Base-by-base conservation (phyloP, 768 basidiomycete species). In the Hydnomerulius pinastri region DNA sequence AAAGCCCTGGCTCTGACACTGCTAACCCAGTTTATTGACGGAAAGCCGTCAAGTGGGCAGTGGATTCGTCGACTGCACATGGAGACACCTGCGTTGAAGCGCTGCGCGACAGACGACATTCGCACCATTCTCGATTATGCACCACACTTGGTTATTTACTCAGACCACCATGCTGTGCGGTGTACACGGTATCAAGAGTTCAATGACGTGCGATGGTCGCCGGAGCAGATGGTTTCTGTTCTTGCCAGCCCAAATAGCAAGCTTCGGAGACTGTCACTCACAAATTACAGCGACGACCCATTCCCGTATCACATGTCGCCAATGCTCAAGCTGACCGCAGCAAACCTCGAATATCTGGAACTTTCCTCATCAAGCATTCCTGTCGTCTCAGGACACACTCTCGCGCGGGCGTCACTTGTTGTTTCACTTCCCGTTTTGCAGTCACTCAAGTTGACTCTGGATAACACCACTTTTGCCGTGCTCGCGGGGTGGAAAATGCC, bases 401-500 rank as follows among this genome's bases (percentile, higher is more conserved):
- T 60, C 24, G 58, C 64, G 18, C 58, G 36, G 32, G 40, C 51
- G 27, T 27, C 46, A 7, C 44, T 56, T 50, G 37, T 66, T 40
- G 67, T 77, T 10, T 65, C 65, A 7, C 72, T 89, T n/a, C 86
- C 87, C 11, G 73, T 79, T 11, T 73, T 90, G n/a, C 74, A 77
- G 13, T 80, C 86, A 1, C 77, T 90, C 43, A 88, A 87, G 63
- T 77, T 84, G 3, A 82, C 83, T 2, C 74, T 90, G 28, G 85
- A 87, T 68, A 84, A 87, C 53, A 79, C 79, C 4, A 87, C 86
- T 6, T 87, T 89, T 51, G 73, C 76, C 3, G 79, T 85, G 10
- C 79, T 89, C 20, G 76, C 86, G 1, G 71, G 72, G 3, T 90
- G 87, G 87, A 66, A 70, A 54, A 81, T 90, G 77, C 87, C 87